Conservation (phyloP, 208 protist species). For the Tritrichomonas foetus region DNA sequence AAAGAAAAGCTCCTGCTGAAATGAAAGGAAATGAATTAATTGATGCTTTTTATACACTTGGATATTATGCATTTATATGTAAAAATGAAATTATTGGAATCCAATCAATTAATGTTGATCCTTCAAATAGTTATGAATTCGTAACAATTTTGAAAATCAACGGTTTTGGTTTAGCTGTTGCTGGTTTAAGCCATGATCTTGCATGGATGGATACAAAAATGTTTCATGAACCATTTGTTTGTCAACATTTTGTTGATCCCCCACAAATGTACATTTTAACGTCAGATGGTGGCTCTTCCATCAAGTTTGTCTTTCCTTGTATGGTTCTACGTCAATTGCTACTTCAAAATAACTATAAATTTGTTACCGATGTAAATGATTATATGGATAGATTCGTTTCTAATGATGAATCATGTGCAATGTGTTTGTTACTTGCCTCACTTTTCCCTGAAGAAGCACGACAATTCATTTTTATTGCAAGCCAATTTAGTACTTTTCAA, state of each 20-base stretch:
- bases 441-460: background rate
- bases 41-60: background rate
- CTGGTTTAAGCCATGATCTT: background rate
- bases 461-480: background rate
- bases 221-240: background rate
- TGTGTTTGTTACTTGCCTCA: background rate
- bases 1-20: background rate
- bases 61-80: background rate
- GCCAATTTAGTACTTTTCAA: background rate
- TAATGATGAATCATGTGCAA: background rate
- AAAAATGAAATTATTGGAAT: background rate
- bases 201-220: background rate
- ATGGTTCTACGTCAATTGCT: background rate
- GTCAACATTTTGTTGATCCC: background rate
- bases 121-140: background rate
- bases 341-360: background rate
- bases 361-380: background rate
- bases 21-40: background rate
- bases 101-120: background rate
- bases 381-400: background rate
- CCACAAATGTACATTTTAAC: background rate
- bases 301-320: background rate
- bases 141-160: background rate
- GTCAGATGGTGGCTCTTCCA: background rate
- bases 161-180: background rate